Percentiles rank a stretch among this genome's conserved stretches.
Conservation (phyloP, 768 basidiomycete species). For the Clavaria fumosa region DNA sequence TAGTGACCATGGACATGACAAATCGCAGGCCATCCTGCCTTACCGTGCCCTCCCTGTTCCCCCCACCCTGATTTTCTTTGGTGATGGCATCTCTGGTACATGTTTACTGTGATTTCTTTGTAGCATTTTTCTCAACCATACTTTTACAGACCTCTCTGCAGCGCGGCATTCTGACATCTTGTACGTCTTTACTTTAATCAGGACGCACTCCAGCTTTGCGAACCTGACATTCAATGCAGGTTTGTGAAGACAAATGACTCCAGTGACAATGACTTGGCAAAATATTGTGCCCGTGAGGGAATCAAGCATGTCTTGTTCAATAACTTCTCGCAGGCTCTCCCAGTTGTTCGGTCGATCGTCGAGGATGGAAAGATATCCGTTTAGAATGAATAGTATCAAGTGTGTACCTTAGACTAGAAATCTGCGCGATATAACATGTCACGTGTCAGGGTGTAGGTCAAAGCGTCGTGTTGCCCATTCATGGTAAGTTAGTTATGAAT, state of each 20-base stretch:
- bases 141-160: slow-evolving; percentile 72
- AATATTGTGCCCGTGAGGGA: slow-evolving; percentile 63
- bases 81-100: slow-evolving; percentile 94
- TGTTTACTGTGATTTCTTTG: neutral
- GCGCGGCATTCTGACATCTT: slow-evolving; percentile 84
- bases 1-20: slow-evolving; percentile 90
- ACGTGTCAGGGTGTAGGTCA: too few relatives aligned
- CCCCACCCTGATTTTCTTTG: slow-evolving; percentile 90
- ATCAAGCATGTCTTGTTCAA: slow-evolving; percentile 71
- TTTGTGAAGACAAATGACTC: slow-evolving; percentile 69
- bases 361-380: slow-evolving; percentile 52
- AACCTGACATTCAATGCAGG: too few relatives aligned
- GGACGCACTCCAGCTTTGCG: too few relatives aligned
- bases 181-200: too few relatives aligned
- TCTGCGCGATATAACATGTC: too few relatives aligned
- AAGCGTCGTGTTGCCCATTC: too few relatives aligned
- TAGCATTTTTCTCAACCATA: neutral
- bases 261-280: slow-evolving; percentile 75
- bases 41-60: slow-evolving; percentile 57
- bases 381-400: too few relatives aligned
- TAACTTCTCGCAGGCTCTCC: slow-evolving; percentile 50
- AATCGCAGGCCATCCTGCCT: slow-evolving; percentile 85
- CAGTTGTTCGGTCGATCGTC: slow-evolving; percentile 52
- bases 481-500: too few relatives aligned
- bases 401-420: too few relatives aligned